Base-by-base conservation (phyloP, 2,329 filamentous ascomycete species). In the Myriangium duriaei region DNA sequence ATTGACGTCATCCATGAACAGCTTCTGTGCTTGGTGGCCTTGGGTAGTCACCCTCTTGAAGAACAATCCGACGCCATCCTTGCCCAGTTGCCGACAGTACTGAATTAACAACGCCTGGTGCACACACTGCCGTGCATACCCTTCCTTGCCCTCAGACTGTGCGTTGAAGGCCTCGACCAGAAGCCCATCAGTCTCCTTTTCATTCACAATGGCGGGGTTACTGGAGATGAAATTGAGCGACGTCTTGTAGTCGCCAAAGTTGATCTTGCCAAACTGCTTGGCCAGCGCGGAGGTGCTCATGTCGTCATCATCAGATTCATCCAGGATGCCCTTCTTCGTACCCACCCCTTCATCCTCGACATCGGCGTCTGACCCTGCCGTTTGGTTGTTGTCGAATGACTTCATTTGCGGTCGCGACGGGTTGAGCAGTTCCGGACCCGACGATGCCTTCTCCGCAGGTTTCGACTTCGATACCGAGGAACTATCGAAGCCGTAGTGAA, bases 1-100 rank as follows among this genome's bases (percentile, higher is more conserved):
- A 52, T 85, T 80, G 31, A 98, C 87, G 56, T 98, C 91, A 59
- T 94, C 88, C 56, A 74, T 76, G 67, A 98, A 98, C 31, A 96
- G 72, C 31, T 83, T 85, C 51, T 82, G 79, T 5, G 91, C 92
- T 61, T 94, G 81, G 61, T 98, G 88, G 19, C 80, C 83, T 50
- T 76, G 76, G 3, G 82, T 93, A 14, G 82, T 91, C 58, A 98
- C 87, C 41, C 88, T 81, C 64, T 91, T 93, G 72, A 98, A 98
- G 69, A 98, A 98, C 18, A 96, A 64, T 4, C 76, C 73, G 6
- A 95, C 86, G 14, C 88, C 88, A 51, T 96, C 85, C 47, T 75
- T 76, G 44, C 88, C 87, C 5, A 98, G 70, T 30, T 85, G 80
- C 7, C 88, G 76, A 63, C 91, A 98, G 65, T 98, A 98, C 59